These are phyloP conservation scores for Fusarium sp. DNA, from an alignment of 2,329 filamentous ascomycete genomes.

Conservation along the genomic window DNA sequence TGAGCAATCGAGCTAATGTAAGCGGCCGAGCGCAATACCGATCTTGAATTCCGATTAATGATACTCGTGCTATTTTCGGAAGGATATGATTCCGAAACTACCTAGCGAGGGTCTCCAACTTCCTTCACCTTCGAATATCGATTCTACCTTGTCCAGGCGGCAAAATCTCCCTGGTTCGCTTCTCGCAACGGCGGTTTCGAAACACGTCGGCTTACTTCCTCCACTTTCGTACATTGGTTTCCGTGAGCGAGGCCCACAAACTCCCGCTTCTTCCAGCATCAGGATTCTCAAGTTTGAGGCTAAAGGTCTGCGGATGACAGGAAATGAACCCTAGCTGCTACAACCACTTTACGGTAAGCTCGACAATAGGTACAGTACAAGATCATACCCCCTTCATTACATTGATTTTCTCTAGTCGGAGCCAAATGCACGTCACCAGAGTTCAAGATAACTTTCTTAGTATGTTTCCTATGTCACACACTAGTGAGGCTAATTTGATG, in stretches of 20 bases:
- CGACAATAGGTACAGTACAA: background rate
- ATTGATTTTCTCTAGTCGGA: background rate
- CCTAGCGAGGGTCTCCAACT: conserved; percentile 5
- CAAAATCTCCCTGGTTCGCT: conserved; percentile 31
- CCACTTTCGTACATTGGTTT: conserved; percentile 37
- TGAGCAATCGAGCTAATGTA: conserved; percentile 6
- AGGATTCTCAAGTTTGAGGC: conserved; percentile 19
- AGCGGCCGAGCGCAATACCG: conserved; percentile 13
- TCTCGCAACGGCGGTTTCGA: conserved; percentile 46
- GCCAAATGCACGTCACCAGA: background rate
- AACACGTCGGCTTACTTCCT: conserved; percentile 42
- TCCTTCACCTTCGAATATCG: background rate
- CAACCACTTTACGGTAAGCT: conserved; percentile 4
- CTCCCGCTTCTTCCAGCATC: conserved; percentile 32
- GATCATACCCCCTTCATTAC: background rate
- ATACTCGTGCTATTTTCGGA: conserved; percentile 16
- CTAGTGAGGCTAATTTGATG: conserved; percentile 20
- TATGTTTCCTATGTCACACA: conserved; percentile 7
- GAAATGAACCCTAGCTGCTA: background rate
- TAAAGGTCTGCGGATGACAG: conserved; percentile 10
- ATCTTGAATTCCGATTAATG: conserved; percentile 9
- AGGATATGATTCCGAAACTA: conserved; percentile 15
- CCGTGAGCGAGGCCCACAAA: conserved; percentile 33
- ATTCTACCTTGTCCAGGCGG: background rate
- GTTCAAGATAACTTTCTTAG: background rate